Conservation (phyloP, 371 early-diverging fungal species). For the Homolaphlyctis polyrhiza region DNA sequence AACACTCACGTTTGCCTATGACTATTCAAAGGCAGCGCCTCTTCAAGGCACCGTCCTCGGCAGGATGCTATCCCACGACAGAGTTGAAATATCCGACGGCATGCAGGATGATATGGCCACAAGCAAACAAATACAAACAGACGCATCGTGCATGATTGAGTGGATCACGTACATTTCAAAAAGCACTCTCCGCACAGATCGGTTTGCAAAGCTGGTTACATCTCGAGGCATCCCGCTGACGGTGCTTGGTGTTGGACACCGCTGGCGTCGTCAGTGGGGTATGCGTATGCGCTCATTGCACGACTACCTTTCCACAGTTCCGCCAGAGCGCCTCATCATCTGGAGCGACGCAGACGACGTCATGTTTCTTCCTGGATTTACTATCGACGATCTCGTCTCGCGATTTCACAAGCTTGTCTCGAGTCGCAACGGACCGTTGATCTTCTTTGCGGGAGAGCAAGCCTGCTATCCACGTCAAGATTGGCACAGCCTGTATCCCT, state of each 20-base stretch:
- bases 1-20: no score
- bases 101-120: no score
- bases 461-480: conserved; percentile 24
- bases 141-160: neutral
- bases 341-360: conserved; percentile 36
- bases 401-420: conserved; percentile 8
- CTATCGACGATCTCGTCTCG: neutral
- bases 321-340: conserved; percentile 18
- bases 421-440: conserved; percentile 8
- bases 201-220: neutral
- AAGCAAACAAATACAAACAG: no score
- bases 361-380: conserved; percentile 12
- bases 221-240: neutral
- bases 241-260: neutral
- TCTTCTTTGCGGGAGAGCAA: conserved; percentile 13
- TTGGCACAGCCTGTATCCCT: conserved; percentile 10
- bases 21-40: no score
- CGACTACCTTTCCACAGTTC: conserved; percentile 22
- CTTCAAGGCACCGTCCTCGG: no score
- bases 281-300: conserved; percentile 24
- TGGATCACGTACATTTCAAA: neutral
- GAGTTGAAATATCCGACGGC: no score
- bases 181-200: neutral
- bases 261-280: conserved; percentile 16
- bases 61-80: no score